These are phyloP conservation scores for Coniochaeta sp. DNA, from an alignment of 2,329 filamentous ascomycete species.

Conservation along the genomic window DNA sequence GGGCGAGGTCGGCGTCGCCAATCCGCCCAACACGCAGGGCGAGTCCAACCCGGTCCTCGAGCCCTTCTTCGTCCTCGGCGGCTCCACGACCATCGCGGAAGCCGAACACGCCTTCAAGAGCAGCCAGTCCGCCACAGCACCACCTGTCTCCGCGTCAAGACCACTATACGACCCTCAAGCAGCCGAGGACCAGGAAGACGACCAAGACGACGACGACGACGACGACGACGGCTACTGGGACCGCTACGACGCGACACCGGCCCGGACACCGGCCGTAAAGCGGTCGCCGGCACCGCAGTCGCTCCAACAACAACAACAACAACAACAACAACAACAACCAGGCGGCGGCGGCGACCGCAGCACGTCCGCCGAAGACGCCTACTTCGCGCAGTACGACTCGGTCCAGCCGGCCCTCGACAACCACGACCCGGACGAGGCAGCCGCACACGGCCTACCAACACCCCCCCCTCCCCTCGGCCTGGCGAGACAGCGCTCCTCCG, in stretches of 20 bases:
- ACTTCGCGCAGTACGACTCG: constrained; percentile 69
- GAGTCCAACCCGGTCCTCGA: constrained; percentile 32
- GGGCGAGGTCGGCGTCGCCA: constrained; percentile 58
- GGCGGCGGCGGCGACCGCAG: constrained; percentile 17
- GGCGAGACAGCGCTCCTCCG: constrained; percentile 9
- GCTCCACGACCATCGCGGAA: constrained; percentile 43
- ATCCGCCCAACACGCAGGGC: not conserved
- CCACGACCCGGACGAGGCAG: constrained; percentile 70
- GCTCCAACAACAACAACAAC: too few species aligned
- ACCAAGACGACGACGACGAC: constrained; percentile 45
- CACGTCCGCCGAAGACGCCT: constrained; percentile 55
- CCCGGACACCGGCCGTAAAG: constrained; percentile 49
- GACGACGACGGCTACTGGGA: constrained; percentile 78
- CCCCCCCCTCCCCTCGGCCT: constrained; percentile 25
- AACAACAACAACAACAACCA: too few species aligned
- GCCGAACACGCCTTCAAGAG: constrained; percentile 49
- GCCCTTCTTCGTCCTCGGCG: constrained; percentile 43
- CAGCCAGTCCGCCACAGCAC: constrained; percentile 4
- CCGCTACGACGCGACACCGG: constrained; percentile 64
- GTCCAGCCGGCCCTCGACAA: constrained; percentile 77
- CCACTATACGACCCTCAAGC: constrained; percentile 12
- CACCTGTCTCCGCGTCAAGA: not conserved
- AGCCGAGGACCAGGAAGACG: constrained; percentile 19
- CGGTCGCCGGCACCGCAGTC: constrained; percentile 52
- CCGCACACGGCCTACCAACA: constrained; percentile 1